phyloP scores from a whole-genome alignment of 140 eudicot species.

The Flaveria floridana region DNA sequence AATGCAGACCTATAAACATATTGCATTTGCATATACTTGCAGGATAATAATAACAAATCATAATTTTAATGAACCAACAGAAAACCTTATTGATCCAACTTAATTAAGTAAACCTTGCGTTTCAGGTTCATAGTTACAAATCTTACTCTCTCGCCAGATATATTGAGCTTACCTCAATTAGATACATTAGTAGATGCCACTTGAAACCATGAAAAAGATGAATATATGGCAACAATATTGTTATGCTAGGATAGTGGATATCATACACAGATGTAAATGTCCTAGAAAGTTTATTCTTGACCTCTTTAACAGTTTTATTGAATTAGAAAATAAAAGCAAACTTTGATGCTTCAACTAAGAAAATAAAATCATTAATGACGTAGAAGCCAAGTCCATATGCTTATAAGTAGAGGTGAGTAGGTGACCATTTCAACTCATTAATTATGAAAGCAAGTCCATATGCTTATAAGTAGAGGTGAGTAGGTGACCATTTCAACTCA shows the following conservation, averaged over 20 bases:
- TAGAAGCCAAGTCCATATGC: too few relatives aligned
- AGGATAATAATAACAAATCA: conserved; percentile 4
- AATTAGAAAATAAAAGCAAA: background rate
- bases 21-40: conserved; percentile 10
- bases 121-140: background rate
- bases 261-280: background rate
- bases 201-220: background rate
- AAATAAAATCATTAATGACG: background rate
- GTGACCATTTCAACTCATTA: too few relatives aligned
- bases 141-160: background rate
- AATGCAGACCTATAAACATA: conserved; percentile 34
- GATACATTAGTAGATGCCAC: background rate
- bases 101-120: background rate
- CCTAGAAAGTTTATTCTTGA: background rate
- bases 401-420: background rate
- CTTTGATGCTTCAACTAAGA: background rate
- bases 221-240: background rate
- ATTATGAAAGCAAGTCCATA: too few relatives aligned
- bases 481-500: too few relatives aligned
- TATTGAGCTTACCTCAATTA: background rate
- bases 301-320: background rate
- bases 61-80: background rate
- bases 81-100: background rate
- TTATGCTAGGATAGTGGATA: background rate
- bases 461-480: too few relatives aligned